These are phyloP conservation scores for Chamaecrista fasciculata DNA, from an alignment of 306 rosid species.

Conservation along the genomic window DNA sequence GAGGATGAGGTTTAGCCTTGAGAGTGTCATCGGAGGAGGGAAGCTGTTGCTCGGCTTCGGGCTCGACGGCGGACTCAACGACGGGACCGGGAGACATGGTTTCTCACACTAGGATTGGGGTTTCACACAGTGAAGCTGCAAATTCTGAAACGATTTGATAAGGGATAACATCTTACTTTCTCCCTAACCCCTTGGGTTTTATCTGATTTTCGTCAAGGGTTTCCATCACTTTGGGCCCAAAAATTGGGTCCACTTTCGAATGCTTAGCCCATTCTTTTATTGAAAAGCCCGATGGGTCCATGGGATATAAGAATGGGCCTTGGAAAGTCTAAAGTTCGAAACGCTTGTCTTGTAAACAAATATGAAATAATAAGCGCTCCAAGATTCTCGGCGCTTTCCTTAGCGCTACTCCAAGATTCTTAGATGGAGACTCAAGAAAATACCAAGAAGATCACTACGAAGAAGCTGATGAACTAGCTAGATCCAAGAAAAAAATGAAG, in stretches of 20 bases:
- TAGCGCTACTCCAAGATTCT: no score
- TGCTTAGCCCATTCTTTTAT: neutral
- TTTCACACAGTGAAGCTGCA: constrained; percentile 26
- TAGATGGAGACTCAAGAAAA: no score
- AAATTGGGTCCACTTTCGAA: constrained; percentile 22
- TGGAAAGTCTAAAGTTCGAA: no score
- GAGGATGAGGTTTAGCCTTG: constrained; percentile 40
- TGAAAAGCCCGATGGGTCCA: no score
- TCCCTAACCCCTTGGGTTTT: constrained; percentile 2
- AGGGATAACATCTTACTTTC: constrained; percentile 15
- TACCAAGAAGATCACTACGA: no score
- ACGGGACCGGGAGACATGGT: constrained; percentile 79
- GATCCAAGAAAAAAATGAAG: no score
- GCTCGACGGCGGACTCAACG: constrained; percentile 46
- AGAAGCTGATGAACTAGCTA: no score
- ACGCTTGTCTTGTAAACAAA: no score
- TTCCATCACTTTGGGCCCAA: constrained; percentile 36
- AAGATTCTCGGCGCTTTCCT: no score
- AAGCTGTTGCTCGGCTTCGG: constrained; percentile 30
- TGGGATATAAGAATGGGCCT: no score
- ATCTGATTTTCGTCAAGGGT: constrained; percentile 24
- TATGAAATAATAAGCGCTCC: no score
- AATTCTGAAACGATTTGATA: neutral
- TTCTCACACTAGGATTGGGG: neutral
- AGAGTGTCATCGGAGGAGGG: constrained; percentile 38